Evolutionary conservation across 1,284 basidiomycete genomes (phyloP).

Genomic region (Clitocybe nebularis): DNA sequence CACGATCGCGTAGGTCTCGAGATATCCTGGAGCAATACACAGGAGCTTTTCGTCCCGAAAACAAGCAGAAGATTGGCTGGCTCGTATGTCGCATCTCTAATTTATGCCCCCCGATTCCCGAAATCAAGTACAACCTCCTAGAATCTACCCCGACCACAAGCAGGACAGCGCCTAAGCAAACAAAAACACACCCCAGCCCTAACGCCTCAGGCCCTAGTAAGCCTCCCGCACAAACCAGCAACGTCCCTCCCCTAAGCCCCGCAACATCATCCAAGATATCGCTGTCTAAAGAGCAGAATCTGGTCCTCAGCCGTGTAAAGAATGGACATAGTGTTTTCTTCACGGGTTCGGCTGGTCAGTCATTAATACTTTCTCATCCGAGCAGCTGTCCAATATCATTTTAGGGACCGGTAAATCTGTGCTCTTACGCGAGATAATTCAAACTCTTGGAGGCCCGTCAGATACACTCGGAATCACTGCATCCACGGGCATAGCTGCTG

Average conservation of each 20-base stretch:
- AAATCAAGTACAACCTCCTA: no score
- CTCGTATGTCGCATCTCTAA: slow-evolving; percentile 16
- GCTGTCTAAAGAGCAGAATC: slow-evolving; percentile 34
- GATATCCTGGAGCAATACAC: slow-evolving; percentile 43
- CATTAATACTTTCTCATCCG: background rate
- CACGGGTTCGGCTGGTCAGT: background rate
- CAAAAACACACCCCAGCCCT: no score
- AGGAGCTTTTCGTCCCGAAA: slow-evolving; percentile 42
- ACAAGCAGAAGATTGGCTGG: slow-evolving; percentile 46
- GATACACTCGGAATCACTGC: slow-evolving; percentile 83
- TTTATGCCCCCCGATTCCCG: background rate
- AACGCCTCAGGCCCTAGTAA: no score
- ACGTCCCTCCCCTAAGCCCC: background rate
- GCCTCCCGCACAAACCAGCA: no score
- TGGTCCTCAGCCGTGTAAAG: slow-evolving; percentile 30
- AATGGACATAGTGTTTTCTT: slow-evolving; percentile 34
- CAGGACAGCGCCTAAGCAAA: no score
- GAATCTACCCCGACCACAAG: no score
- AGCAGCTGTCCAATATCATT: no score
- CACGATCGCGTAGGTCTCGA: slow-evolving; percentile 34
- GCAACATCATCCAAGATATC: background rate
- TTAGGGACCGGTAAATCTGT: slow-evolving; percentile 52
- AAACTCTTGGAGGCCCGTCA: slow-evolving; percentile 38
- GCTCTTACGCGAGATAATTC: slow-evolving; percentile 83
- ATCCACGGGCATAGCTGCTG: slow-evolving; percentile 88